These are phyloP conservation scores for Catharanthus roseus DNA, from an alignment of 257 asterid genomes.

Conservation along the genomic window DNA sequence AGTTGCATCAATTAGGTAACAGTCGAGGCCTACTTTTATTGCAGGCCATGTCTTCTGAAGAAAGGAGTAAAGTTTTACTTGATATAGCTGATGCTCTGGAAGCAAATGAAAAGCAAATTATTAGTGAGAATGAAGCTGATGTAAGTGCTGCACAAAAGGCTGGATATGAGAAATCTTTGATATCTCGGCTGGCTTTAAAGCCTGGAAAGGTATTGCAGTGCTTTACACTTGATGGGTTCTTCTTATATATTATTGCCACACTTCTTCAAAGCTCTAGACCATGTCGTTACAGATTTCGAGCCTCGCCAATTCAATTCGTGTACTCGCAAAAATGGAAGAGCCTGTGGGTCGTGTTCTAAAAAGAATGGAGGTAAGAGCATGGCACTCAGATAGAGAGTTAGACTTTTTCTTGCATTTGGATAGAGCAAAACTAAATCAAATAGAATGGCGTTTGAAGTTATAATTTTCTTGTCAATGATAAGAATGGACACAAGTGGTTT, in stretches of 20 bases:
- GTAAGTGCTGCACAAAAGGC: slow-evolving; percentile 53
- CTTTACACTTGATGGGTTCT: slow-evolving; percentile 1
- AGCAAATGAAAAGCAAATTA: slow-evolving; percentile 37
- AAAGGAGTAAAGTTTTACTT: slow-evolving; percentile 57
- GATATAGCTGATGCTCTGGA: slow-evolving; percentile 65
- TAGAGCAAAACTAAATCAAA: neutral
- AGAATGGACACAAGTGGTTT: neutral
- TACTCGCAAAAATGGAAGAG: slow-evolving; percentile 76
- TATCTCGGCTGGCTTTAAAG: slow-evolving; percentile 60
- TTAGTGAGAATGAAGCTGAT: slow-evolving; percentile 61
- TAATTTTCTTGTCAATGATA: neutral
- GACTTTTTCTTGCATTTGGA: neutral
- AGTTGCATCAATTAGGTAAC: neutral
- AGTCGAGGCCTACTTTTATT: slow-evolving; percentile 12
- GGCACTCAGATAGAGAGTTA: slow-evolving; percentile 4
- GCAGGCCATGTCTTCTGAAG: slow-evolving; percentile 59
- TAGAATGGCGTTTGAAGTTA: neutral
- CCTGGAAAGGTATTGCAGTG: slow-evolving; percentile 46
- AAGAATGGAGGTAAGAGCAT: slow-evolving; percentile 59
- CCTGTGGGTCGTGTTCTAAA: slow-evolving; percentile 65
- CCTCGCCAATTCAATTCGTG: slow-evolving; percentile 66
- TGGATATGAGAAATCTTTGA: slow-evolving; percentile 61
- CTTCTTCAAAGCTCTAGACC: slow-evolving; percentile 5
- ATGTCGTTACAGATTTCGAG: slow-evolving; percentile 33
- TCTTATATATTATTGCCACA: neutral